Evolutionary conservation across 139 green algal genomes (phyloP).

Genomic region (Pycnococcus provasolii): DNA sequence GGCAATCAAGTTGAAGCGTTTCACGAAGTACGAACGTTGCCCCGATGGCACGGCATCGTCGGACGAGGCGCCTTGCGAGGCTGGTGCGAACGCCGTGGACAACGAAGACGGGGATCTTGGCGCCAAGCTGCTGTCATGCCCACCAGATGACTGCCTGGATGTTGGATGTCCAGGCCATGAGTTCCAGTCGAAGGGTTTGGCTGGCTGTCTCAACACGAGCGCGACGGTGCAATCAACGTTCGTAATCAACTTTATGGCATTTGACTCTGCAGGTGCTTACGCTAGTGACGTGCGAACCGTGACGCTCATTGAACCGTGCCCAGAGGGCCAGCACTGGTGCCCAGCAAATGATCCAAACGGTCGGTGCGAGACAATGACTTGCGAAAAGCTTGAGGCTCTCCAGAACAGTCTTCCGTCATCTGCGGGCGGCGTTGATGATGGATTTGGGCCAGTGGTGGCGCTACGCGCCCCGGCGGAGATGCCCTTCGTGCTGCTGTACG

Average conservation of each 20-base stretch:
- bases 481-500: too few species aligned
- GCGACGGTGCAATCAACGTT: neutral
- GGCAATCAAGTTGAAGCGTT: neutral
- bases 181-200: neutral
- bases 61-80: neutral
- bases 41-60: neutral
- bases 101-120: neutral
- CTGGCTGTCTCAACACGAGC: slow-evolving; percentile 1
- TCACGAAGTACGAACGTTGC: neutral
- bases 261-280: neutral
- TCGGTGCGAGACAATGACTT: too few species aligned
- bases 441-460: too few species aligned
- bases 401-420: too few species aligned
- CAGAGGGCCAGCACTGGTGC: too few species aligned
- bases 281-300: too few species aligned
- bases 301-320: too few species aligned
- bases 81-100: neutral
- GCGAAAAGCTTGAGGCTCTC: too few species aligned
- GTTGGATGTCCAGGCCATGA: neutral
- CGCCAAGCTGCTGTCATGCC: neutral
- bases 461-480: too few species aligned
- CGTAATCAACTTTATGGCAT: neutral
- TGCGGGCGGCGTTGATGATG: too few species aligned
- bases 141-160: neutral
- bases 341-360: too few species aligned